These are phyloP conservation scores for Aspergillus amoenus DNA, from an alignment of 2,329 filamentous ascomycete genomes.

Conservation along the genomic window DNA sequence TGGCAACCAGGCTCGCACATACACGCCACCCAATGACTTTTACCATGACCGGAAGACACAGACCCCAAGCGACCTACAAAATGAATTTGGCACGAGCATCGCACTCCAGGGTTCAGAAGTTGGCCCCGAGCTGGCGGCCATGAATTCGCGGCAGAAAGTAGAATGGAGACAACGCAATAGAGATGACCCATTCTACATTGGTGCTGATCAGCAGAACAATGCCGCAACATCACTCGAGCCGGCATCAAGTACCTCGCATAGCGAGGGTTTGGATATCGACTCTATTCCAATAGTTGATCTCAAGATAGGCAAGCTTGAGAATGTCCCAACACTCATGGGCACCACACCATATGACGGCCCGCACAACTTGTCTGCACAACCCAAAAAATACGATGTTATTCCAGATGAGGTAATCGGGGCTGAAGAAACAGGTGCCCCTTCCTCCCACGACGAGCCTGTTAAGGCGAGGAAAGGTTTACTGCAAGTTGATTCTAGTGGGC, in stretches of 20 bases:
- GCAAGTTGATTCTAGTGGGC: slow-evolving; percentile 81
- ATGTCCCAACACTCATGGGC: slow-evolving; percentile 4
- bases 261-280: slow-evolving; percentile 82
- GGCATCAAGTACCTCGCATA: slow-evolving; percentile 70
- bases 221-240: slow-evolving; percentile 76
- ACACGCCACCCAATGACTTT: slow-evolving; percentile 38
- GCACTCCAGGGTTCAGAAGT: slow-evolving; percentile 38
- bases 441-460: slow-evolving; percentile 27
- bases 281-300: slow-evolving; percentile 95
- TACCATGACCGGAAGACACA: slow-evolving; percentile 37
- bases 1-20: slow-evolving; percentile 52
- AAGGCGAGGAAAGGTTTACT: slow-evolving; percentile 66
- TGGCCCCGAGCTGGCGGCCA: slow-evolving; percentile 68
- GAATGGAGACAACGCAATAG: slow-evolving; percentile 79
- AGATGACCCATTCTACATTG: slow-evolving; percentile 96
- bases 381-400: slow-evolving; percentile 66
- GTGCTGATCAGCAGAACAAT: slow-evolving; percentile 53
- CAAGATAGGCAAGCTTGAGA: slow-evolving; percentile 63
- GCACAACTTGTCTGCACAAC: slow-evolving; percentile 41
- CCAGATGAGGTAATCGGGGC: slow-evolving; percentile 69
- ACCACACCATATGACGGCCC: slow-evolving; percentile 22
- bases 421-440: slow-evolving; percentile 41
- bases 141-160: slow-evolving; percentile 69
- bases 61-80: slow-evolving; percentile 17
- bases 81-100: slow-evolving; percentile 20